Evolutionary conservation across 202 grass and related monocot species (phyloP), one percentile per base, ranked within the genome.

Genomic region (Digitaria exilis): DNA sequence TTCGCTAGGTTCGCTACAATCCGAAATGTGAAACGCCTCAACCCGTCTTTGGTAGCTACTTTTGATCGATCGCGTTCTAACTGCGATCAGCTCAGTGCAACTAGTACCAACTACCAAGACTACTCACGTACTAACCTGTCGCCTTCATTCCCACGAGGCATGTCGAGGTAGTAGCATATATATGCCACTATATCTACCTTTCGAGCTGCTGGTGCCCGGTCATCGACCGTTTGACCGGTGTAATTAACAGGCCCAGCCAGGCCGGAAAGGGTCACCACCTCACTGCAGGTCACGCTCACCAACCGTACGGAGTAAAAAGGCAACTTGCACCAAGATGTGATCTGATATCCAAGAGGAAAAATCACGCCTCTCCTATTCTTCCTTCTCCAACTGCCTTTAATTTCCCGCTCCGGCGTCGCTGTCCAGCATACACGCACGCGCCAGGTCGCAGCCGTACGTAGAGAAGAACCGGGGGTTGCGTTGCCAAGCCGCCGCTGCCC

Each of bases 341-440:
- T n/a, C n/a, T n/a, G n/a, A n/a, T n/a, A 57, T 4, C 69, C 67
- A 57, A 7, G 6, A n/a, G 11, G 9, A 50, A 83, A 41, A 0
- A 39, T 39, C 37, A 39, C 37, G 9, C n/a, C n/a, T n/a, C n/a
- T 39, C 37, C 4, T 39, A 8, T 39, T 56, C 26, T 21, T 25
- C 19, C 15, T 15, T 2, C 18, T 14, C 24, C 34, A 59, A 3
- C 9, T 56, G 3, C 21, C 18, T 57, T n/a, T n/a, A n/a, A n/a
- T n/a, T 57, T 37, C 31, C 71, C 52, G 73, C 54, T 77, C 55
- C 74, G 55, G 54, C 74, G 39, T 86, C 34, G 57, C 58, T 73
- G 58, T 86, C 59, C 2, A 52, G 19, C 15, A 59, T 39, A 39
- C 37, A 39, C 37, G 37, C 37, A 39, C 34, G 39, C 9, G 14